Evolutionary conservation across 225 moss, liverwort and hornwort species (phyloP).

Genomic region (Bryoerythrophyllum caledonicum): DNA sequence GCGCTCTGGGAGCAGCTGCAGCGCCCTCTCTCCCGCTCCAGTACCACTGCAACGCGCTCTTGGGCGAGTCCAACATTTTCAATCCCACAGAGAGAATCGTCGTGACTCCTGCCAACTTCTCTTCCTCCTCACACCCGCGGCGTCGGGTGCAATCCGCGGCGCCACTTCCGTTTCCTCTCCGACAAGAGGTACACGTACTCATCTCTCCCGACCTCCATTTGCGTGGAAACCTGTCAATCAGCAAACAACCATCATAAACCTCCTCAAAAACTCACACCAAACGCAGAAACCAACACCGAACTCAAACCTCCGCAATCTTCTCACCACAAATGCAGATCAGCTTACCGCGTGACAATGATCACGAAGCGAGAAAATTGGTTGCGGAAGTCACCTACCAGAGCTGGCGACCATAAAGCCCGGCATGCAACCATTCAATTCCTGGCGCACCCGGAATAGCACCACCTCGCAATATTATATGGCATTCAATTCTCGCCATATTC

Average conservation of each 20-base stretch:
- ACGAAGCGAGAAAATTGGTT: background rate
- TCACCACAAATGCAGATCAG: no score
- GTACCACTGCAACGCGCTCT: constrained; percentile 5
- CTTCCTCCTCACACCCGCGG: constrained; percentile 13
- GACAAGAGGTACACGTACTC: background rate
- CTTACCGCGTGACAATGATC: no score
- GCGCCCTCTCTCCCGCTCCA: constrained; percentile 1
- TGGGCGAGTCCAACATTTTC: constrained; percentile 36
- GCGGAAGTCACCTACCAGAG: background rate
- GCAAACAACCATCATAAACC: background rate
- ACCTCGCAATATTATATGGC: background rate
- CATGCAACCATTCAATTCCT: background rate
- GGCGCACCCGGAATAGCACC: constrained; percentile 10
- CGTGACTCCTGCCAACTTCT: background rate
- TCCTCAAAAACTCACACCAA: background rate
- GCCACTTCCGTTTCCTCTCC: constrained; percentile 35
- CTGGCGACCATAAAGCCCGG: constrained; percentile 18
- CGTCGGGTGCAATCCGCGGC: constrained; percentile 28
- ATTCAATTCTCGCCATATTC: background rate
- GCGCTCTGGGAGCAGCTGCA: background rate
- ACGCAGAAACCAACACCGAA: background rate
- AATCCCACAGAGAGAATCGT: no score
- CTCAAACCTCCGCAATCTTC: background rate
- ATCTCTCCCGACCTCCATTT: constrained; percentile 32
- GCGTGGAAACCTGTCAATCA: constrained; percentile 23